Evolutionary conservation across 306 rosid species (phyloP), one percentile per base, ranked within the genome.

Genomic region (Psophocarpus tetragonolobus): DNA sequence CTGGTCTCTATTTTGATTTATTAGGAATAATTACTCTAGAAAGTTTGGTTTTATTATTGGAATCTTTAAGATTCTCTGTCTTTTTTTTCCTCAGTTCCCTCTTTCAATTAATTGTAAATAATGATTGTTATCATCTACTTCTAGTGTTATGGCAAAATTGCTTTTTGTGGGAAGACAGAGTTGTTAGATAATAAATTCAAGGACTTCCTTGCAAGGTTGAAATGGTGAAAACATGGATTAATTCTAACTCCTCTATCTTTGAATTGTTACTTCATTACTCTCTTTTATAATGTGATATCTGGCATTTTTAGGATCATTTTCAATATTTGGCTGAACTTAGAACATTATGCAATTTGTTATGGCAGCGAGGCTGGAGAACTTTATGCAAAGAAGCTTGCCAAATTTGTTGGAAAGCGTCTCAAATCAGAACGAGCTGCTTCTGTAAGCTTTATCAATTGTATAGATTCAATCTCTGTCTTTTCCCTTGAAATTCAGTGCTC

Each of bases 391-490:
- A 95, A 92, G 85, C 97, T 95, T 57, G 84, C 90, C 14, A 95
- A 91, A 88, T 95, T 95, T 72, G 92, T 95, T 3, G 91, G 89
- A 78, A 95, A 95, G 74, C 93, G 99, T 80, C 89, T 92, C 86
- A 95, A 92, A 87, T 87, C 97, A 57, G 99, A 95, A 81, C 85
- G 99, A 15, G 96, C 99, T 73, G 99, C 99, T 85, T 92, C 97
- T 80, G 99, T 95, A 92, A 90, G 97, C 80, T 75, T 77, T 78
- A 63, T 82, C 68, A 20, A 39, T 64, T 77, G 60, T 30, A 60
- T 45, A 68, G 45, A 48, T 79, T 80, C 71, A 56, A 44, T 71
- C 32, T 83, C 39, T 77, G 36, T 44, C 75, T 36, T 82, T 75
- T 75, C 60, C 41, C 69, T 54, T 77, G 53, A 39, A 39, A 47